Evolutionary conservation across 2,329 filamentous ascomycete genomes (phyloP).

Genomic region (Penicillium verrucosum): DNA sequence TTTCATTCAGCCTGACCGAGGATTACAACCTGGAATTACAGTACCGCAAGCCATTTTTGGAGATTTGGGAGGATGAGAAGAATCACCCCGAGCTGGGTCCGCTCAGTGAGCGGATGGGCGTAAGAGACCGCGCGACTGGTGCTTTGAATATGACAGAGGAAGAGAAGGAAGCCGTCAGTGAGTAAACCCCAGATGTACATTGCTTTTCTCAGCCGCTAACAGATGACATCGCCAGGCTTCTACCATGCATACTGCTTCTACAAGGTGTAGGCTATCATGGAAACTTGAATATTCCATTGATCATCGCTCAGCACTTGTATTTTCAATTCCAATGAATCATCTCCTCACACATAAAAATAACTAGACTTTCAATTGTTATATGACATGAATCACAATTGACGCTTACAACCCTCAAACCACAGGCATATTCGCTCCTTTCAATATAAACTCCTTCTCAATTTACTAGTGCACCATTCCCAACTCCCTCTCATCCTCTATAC

Average conservation of each 20-base stretch:
- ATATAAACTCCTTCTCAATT: not conserved
- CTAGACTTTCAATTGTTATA: not conserved
- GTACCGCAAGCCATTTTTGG: slow-evolving; percentile 85
- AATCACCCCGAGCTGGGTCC: slow-evolving; percentile 76
- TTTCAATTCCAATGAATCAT: not conserved
- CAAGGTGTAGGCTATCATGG: slow-evolving; percentile 63
- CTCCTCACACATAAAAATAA: too few relatives aligned
- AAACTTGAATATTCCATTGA: not conserved
- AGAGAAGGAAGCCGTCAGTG: slow-evolving; percentile 84
- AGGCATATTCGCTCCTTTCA: too few relatives aligned
- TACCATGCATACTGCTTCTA: slow-evolving; percentile 97
- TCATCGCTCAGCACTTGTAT: not conserved
- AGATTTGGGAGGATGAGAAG: slow-evolving; percentile 90
- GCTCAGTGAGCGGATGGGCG: slow-evolving; percentile 93
- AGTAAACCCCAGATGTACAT: slow-evolving; percentile 20
- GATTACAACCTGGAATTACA: slow-evolving; percentile 95
- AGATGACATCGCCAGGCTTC: slow-evolving; percentile 51
- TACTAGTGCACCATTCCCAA: not conserved
- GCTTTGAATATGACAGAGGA: slow-evolving; percentile 70
- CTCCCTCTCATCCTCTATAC: not conserved
- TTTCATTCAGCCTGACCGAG: slow-evolving; percentile 63
- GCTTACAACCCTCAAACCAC: not conserved
- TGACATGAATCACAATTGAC: not conserved
- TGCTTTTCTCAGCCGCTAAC: slow-evolving; percentile 13
- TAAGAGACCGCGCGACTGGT: slow-evolving; percentile 67